Conservation (phyloP, 129 eudicot species). For the Deinandra increscens region DNA sequence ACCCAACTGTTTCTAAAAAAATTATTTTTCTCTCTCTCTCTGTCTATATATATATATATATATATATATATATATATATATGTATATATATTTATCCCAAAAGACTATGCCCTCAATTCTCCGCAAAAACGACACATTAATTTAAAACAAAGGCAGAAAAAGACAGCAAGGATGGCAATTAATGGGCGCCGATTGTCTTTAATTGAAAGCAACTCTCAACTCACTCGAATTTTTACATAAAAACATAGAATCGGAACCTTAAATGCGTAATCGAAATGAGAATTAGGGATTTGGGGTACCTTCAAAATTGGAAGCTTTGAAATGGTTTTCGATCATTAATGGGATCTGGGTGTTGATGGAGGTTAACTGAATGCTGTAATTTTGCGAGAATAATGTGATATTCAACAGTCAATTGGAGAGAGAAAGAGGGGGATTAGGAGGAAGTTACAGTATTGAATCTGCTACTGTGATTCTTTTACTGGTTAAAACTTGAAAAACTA, state of each 20-base stretch:
- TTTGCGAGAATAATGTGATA: conserved; percentile 12
- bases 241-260: neutral
- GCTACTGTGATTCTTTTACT: conserved; percentile 32
- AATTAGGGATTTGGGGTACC: conserved; percentile 24
- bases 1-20: neutral
- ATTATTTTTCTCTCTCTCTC: conserved; percentile 11
- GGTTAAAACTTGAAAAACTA: conserved; percentile 13
- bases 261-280: neutral
- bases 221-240: conserved; percentile 7
- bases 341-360: neutral
- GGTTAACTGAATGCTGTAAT: neutral
- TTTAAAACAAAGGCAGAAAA: conserved; percentile 24
- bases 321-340: conserved; percentile 17
- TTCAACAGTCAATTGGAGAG: conserved; percentile 7
- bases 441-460: conserved; percentile 38
- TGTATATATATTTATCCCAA: conserved; percentile 25
- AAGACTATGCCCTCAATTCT: conserved; percentile 41
- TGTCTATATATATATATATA: conserved; percentile 26
- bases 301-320: conserved; percentile 24
- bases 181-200: conserved; percentile 50
- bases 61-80: conserved; percentile 29
- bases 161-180: conserved; percentile 49
- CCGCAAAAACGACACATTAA: conserved; percentile 49
- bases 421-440: conserved; percentile 31
- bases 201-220: conserved; percentile 39